Evolutionary conservation across 2,329 filamentous ascomycete species (phyloP), one percentile per base, ranked within the genome.

Genomic region (Pyrenochaeta sp.): DNA sequence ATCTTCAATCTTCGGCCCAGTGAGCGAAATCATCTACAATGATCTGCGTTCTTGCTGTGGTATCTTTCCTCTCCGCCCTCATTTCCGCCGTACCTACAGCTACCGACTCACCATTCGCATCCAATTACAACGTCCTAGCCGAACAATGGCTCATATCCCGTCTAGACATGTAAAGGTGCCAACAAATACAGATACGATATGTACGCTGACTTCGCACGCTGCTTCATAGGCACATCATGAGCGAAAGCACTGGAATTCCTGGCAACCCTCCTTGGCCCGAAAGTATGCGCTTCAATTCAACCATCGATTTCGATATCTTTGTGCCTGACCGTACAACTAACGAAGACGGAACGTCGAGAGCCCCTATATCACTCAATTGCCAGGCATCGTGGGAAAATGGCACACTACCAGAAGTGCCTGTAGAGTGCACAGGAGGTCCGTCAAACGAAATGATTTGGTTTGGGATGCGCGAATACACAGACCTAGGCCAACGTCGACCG

Each of bases 211-310:
- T 39, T 13, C 2, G 4, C 4, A 3, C 36, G 4, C 13, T 39
- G 36, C 56, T 74, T 12, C 34, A 65, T 25, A 66, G 68, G 40
- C 72, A 75, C 59, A 73, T 72, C 60, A 72, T 75, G 71, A 65
- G 52, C 43, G 27, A 10, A 5, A 48, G 58, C 52, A 65, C 66
- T 6, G 72, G 72, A 8, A 45, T 71, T 7, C 66, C 66, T 5
- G 64, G 64, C 45, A 61, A 58, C 36, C 43, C 37, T 8, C 39
- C 40, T 1, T 75, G 72, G 72, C 69, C 71, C 8, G 51, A 54
- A 0, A n/a, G 30, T 19, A 34, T 43, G 7, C 46, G 52, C 9
- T 75, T 70, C 62, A 49, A 66, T 39, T 65, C 59, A 6, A 68
- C 67, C 10, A 63, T 75, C 42, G 52, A 58, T 48, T 74, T 74